Evolutionary conservation across 1,139 yeast species (phyloP).

Genomic region (Blastobotrys proliferans): DNA sequence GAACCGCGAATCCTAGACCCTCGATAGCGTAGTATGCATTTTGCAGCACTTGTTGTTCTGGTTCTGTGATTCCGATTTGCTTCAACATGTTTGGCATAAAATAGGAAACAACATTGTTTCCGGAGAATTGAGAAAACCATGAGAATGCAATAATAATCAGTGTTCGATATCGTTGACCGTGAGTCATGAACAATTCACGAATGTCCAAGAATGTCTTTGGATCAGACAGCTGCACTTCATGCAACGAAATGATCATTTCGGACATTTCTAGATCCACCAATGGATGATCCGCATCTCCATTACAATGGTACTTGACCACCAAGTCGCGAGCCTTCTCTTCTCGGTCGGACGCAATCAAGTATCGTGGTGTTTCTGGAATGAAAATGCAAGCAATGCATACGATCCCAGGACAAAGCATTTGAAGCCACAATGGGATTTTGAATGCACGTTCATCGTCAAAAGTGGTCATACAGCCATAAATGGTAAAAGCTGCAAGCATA

Average conservation of each 20-base stretch:
- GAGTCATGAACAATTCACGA: constrained; percentile 37
- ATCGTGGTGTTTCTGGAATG: constrained; percentile 19
- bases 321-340: constrained; percentile 16
- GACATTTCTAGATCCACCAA: constrained; percentile 14
- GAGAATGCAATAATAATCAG: constrained; percentile 17
- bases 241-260: constrained; percentile 13
- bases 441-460: constrained; percentile 12
- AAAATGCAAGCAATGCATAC: constrained; percentile 1
- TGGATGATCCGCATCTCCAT: constrained; percentile 17
- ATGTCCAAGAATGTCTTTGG: constrained; percentile 16
- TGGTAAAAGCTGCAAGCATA: constrained; percentile 16
- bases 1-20: constrained; percentile 15
- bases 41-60: constrained; percentile 15
- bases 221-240: constrained; percentile 11
- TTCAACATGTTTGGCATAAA: constrained; percentile 16
- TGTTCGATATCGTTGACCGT: constrained; percentile 31
- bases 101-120: constrained; percentile 18
- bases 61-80: constrained; percentile 16
- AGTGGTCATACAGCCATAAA: constrained; percentile 11
- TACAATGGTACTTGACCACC: constrained; percentile 16
- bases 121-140: constrained; percentile 18
- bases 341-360: constrained; percentile 16
- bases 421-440: constrained; percentile 19
- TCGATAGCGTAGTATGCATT: constrained; percentile 16
- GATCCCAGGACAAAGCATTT: constrained; percentile 17